Base-by-base conservation (phyloP, 1,139 yeast species). In the Scheffersomyces titani region DNA sequence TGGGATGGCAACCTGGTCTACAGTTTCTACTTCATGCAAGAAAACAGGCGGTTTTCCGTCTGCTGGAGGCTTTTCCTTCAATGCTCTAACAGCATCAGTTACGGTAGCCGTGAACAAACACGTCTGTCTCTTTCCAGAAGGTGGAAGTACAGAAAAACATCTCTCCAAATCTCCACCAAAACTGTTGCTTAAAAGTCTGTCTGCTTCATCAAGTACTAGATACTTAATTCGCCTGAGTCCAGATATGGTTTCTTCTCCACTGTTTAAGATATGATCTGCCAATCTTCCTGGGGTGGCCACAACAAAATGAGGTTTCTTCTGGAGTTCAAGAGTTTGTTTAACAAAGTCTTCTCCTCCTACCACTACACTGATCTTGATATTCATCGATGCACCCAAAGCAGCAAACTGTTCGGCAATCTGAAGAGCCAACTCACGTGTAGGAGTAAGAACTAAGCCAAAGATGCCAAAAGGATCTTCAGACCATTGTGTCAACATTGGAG, bases 241-340 rank as follows among this genome's bases (percentile, higher is more conserved):
- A 50, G 85, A 79, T 0, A 90, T 78, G 3, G 97, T 89, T 61
- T 94, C 98, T 57, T 90, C 96, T 18, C 98, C 98, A 69, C 96
- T 90, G 66, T 88, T 86, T 60, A 89, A 74, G 40, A 94, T 88
- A 72, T 94, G 98, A 69, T 92, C 97, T 0, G 99, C 99, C 60
- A 94, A 77, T 69, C 99, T 80, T 7, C 99, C 99, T 0, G 99
- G 99, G 0, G 99, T 94, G 1, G 99, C 99, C 62, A 94, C 89
- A 44, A 94, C 92, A 66, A 94, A 90, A 75, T 96, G 99, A 0
- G 99, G 99, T 65, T 87, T 86, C 57, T 82, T 84, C 68, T 91
- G 96, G 49, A 94, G 78, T 63, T 87, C 89, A 49, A 92, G 74
- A 0, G 97, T 90, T 73, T 94, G 99, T 52, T 88, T 81, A 16